Base-by-base conservation (phyloP, 1,139 yeast species). In the Saccharomyces hybrid region DNA sequence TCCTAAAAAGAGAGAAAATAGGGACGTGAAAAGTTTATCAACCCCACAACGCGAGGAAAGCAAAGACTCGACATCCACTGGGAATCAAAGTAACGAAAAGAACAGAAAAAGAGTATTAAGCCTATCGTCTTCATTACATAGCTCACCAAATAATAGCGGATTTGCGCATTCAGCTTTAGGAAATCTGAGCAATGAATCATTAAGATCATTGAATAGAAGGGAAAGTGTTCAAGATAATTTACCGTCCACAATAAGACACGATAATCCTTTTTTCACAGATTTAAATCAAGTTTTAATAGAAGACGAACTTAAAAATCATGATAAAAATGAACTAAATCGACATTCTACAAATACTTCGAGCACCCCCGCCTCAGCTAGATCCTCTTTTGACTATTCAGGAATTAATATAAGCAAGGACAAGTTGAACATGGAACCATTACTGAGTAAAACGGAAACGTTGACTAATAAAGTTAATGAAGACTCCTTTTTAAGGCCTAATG, bases 171-270 rank as follows among this genome's bases (percentile, higher is more conserved):
- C 44, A 11, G 9, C 25, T 38, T 38, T 38, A 8, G 44, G 44
- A 1, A 38, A 38, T 7, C 7, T 38, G 11, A 38, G 44, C 44
- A 38, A 20, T 38, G 44, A 38, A 4, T 38, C 44, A 20, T 38
- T 38, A 20, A 25, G 44, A 38, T 38, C 44, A 16, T 14, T 38
- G 56, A 51, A 57, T 52, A 59, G 60, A 53, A 64, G 56, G 29
- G 57, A 56, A 52, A 63, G 64, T 53, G 60, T 62, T 44, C 66
- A 66, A 26, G 70, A 65, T 42, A 65, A 61, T 48, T 59, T 73
- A 46, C 71, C 75, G 2, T 67, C 72, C 8, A 80, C 80, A 2
- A 75, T 64, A 6, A 61, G 68, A 53, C 61, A 59, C 46, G 61
- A 60, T 48, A 63, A 57, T 48, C 56, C 55, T 1, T 55, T 62